Evolutionary conservation across 2,329 filamentous ascomycete genomes (phyloP), one percentile per base, ranked within the genome.

Genomic region (Xylaria multiplex): DNA sequence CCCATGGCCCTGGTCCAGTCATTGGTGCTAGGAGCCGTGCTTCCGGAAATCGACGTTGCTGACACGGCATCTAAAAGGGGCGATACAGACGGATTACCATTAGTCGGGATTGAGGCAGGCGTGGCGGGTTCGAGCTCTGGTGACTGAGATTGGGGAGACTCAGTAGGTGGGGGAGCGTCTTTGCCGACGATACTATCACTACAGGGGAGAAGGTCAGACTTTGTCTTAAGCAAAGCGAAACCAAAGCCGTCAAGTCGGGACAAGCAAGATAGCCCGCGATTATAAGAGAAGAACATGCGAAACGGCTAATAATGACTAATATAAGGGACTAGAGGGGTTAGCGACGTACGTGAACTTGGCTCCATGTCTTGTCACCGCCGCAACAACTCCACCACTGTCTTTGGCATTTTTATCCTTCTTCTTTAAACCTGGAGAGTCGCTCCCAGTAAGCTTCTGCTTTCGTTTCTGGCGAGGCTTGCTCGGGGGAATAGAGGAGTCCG

Each of bases 341-440:
- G n/a, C 24, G 30, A 75, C 76, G 22, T 74, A 77, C 76, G 75
- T 48, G 67, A 77, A 73, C 69, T 75, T 77, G 65, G 75, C 75
- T 64, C 72, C 74, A 71, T 78, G 74, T 70, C 69, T 77, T n/a
- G 76, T 77, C 74, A 78, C 75, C 75, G 76, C 76, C 42, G 75
- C 75, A 50, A 77, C 71, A 65, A 77, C 75, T 53, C 76, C 76
- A 70, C 76, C 76, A 67, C 68, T 72, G 59, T 77, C 76, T 76
- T 76, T 78, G 63, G 64, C 75, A 76, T 78, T 73, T 68, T 74
- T 77, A 40, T 77, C 75, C 73, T 77, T 76, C 70, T 78, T 77
- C 76, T 76, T 78, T 72, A 74, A 72, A 71, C 72, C 76, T 77
- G 73, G 60, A 67, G 65, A 69, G 63, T 74, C 71, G 73, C 66